Evolutionary conservation across 2,329 filamentous ascomycete genomes (phyloP).

Genomic region (Bertia moriformis): DNA sequence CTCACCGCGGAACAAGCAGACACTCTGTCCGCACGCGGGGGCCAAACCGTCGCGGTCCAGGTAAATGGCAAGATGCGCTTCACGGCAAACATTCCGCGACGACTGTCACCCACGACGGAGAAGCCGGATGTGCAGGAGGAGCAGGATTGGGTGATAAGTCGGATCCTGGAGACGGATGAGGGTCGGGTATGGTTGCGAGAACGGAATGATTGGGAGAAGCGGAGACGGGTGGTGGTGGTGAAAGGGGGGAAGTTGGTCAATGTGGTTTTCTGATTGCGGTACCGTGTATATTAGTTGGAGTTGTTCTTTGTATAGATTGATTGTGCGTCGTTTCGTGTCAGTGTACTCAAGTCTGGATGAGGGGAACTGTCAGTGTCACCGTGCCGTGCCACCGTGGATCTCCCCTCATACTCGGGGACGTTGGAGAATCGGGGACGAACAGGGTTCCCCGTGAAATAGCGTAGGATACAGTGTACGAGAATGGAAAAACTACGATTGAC

Average conservation of each 20-base stretch:
- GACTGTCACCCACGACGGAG: constrained; percentile 8
- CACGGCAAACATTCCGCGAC: constrained; percentile 27
- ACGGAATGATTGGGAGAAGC: constrained; percentile 13
- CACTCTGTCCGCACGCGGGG: constrained; percentile 18
- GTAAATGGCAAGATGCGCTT: constrained; percentile 45
- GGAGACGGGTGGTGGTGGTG: constrained; percentile 35
- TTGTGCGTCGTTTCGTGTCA: no score
- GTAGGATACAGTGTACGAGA: no score
- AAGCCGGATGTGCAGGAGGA: constrained; percentile 9
- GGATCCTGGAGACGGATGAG: constrained; percentile 27
- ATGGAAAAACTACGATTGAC: no score
- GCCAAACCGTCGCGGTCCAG: constrained; percentile 32
- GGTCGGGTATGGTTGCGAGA: constrained; percentile 23
- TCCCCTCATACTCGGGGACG: no score
- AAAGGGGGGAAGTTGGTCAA: constrained; percentile 38
- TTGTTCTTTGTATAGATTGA: no score
- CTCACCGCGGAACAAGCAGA: constrained; percentile 20
- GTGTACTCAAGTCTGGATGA: no score
- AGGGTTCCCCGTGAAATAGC: no score
- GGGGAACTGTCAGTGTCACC: no score
- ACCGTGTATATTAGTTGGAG: no score
- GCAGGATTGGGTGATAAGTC: constrained; percentile 26
- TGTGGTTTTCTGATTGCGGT: constrained; percentile 25
- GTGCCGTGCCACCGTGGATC: no score
- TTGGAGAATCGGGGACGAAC: no score